phyloP scores from a whole-genome alignment of 2,329 filamentous ascomycete genomes.

The Alternaria solani region DNA sequence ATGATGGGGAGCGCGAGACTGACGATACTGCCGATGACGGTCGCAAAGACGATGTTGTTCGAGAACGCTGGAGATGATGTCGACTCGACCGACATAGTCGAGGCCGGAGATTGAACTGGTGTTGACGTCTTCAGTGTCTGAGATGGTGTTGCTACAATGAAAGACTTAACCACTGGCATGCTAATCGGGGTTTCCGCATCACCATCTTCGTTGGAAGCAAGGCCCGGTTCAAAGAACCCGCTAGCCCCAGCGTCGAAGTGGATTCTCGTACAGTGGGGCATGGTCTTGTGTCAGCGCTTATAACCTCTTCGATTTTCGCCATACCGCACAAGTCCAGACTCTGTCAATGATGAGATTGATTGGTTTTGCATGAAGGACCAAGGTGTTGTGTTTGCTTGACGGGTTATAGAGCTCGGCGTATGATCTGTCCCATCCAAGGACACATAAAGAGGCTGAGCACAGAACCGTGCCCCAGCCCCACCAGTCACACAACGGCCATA shows the following conservation, averaged over 20 bases:
- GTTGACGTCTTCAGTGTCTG: neutral
- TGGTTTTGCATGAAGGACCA: no score
- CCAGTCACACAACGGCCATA: constrained; percentile 6
- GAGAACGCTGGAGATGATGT: neutral
- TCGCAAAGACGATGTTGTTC: neutral
- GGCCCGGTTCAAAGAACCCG: neutral
- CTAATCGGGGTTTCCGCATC: neutral
- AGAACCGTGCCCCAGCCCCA: neutral
- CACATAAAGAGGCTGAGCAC: neutral
- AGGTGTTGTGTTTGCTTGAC: no score
- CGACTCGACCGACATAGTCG: neutral
- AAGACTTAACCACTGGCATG: neutral
- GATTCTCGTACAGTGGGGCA: neutral
- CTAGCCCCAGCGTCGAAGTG: neutral
- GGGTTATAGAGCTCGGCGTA: no score
- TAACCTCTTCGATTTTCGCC: neutral
- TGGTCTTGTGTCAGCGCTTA: constrained; percentile 9
- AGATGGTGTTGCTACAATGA: neutral
- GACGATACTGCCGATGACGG: no score
- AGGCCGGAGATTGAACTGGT: neutral
- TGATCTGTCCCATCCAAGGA: no score
- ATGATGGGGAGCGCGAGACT: neutral
- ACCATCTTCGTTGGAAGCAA: neutral
- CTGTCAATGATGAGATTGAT: no score
- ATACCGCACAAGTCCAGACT: neutral